Base-by-base conservation (phyloP, 2,329 filamentous ascomycete species). In the Lecanicillium sp. region DNA sequence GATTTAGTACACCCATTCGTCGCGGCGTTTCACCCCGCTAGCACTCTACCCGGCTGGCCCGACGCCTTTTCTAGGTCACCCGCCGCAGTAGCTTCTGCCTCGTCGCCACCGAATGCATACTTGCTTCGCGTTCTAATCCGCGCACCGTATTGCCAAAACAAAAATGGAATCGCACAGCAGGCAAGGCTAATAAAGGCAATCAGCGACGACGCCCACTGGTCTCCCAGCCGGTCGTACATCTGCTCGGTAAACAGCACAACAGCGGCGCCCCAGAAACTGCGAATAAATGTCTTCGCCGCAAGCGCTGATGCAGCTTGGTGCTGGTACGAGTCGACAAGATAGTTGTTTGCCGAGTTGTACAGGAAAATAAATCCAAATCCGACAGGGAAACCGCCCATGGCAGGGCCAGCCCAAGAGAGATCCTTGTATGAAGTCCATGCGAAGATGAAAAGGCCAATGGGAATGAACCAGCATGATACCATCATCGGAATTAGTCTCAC, bases 221-320 rank as follows among this genome's bases (percentile, higher is more conserved):
- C 74, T 58, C 43, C 61, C 2, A 67, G 49, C 27, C 53, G 49
- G 12, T 52, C 46, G 39, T 49, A 55, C 42, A 54, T 44, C 13
- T 61, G 55, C 3, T 62, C 59, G 0, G 74, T 77, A 12, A 74
- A 74, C 3, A 81, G 56, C 1, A 76, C 76, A 13, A 80, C 68
- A 0, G 73, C 55, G 9, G 77, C 79, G 17, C 77, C 81, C 48
- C 81, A 79, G 0, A 76, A 49, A 6, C 54, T 60, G 11, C 76
- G 57, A 4, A 79, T 52, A 1, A 80, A 66, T 0, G 73, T 74
- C 44, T 65, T 77, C 0, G 77, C 77, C 0, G 79, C 78, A 2
- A 79, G 68, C 0, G 60, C 62, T 4, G 55, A 60, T 6, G 62
- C 62, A 2, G 62, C 60, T 37, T 61, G 61, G 32, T 53, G 42